Percentiles rank a stretch among this genome's conserved stretches.
Conservation (phyloP, 345 rosid species). For the Eucalyptus cladocalyx region DNA sequence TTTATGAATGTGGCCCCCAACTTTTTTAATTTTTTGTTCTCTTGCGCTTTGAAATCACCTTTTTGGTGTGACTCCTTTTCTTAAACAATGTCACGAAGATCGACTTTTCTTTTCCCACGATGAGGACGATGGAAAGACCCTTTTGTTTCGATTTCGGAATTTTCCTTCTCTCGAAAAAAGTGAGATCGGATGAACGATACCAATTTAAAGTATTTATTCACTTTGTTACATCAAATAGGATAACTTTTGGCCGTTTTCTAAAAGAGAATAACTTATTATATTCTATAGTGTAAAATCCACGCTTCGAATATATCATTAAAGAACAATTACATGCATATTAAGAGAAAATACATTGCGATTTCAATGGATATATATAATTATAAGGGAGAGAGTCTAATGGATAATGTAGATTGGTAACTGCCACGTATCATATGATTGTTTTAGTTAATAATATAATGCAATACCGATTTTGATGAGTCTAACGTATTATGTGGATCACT, state of each 20-base stretch:
- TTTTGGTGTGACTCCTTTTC: neutral
- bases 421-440: rapidly evolving
- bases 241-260: neutral
- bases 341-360: neutral
- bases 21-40: neutral
- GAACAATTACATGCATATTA: neutral
- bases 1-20: neutral
- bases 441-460: neutral
- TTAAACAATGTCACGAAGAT: neutral
- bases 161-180: neutral
- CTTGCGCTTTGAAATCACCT: neutral
- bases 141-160: neutral
- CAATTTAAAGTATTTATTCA: neutral
- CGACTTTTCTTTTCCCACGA: neutral
- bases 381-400: rapidly evolving
- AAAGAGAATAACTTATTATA: neutral
- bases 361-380: neutral
- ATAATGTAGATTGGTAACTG: rapidly evolving
- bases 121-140: neutral
- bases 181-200: neutral
- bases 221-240: neutral
- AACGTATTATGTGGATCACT: neutral
- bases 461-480: rapidly evolving
- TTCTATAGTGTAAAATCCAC: rapidly evolving
- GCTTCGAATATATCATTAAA: neutral